Evolutionary conservation across 2,329 filamentous ascomycete genomes (phyloP).

Genomic region (Trichocomaceae sp.): DNA sequence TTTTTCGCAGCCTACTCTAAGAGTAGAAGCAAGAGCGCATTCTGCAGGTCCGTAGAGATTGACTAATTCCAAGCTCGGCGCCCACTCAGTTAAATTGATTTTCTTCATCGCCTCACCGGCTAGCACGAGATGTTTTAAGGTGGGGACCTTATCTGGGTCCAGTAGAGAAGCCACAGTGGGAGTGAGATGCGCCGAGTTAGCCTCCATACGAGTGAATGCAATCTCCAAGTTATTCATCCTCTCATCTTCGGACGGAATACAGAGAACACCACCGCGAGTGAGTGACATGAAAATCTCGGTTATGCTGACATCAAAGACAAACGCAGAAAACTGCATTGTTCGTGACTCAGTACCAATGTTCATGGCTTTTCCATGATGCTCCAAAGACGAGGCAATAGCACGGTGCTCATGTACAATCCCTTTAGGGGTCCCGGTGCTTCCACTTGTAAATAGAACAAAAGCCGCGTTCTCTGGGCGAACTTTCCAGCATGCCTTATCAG

Average conservation of each 20-base stretch:
- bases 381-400: conserved; percentile 45
- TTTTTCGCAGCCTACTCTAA: background rate
- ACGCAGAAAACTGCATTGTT: conserved; percentile 36
- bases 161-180: conserved; percentile 50
- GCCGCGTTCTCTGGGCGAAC: conserved; percentile 20
- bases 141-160: conserved; percentile 37
- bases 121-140: conserved; percentile 37
- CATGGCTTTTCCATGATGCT: conserved; percentile 39
- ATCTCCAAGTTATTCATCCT: conserved; percentile 45
- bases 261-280: conserved; percentile 52
- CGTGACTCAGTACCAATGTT: conserved; percentile 24
- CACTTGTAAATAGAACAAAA: conserved; percentile 42
- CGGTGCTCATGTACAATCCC: conserved; percentile 34
- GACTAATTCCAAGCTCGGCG: conserved; percentile 29
- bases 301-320: conserved; percentile 51
- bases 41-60: conserved; percentile 43
- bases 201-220: conserved; percentile 47
- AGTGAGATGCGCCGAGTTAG: conserved; percentile 53
- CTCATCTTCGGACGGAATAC: conserved; percentile 48
- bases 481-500: background rate
- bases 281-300: conserved; percentile 50
- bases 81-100: conserved; percentile 32
- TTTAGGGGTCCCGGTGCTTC: conserved; percentile 41
- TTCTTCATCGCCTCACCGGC: conserved; percentile 46
- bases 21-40: conserved; percentile 12